A percentile compares a stretch with the other conserved stretches of the same genome.
Evolutionary conservation across 306 rosid species (phyloP).

Genomic region (Pterocarpus macrocarpus): DNA sequence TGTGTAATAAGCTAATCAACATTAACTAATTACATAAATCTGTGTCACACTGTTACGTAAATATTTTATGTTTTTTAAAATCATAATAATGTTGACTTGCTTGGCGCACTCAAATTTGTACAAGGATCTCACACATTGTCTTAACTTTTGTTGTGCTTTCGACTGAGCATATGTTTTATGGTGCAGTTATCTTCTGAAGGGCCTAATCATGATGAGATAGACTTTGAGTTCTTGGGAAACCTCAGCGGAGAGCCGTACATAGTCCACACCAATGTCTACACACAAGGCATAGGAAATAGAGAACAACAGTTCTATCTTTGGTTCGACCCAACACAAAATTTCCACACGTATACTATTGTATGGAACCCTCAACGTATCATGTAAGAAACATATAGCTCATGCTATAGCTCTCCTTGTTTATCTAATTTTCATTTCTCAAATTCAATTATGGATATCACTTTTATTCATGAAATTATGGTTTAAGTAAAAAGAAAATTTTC

Average conservation of each 20-base stretch:
- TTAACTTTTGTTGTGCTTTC: neutral
- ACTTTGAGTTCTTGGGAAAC: slow-evolving; percentile 60
- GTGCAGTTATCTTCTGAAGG: slow-evolving; percentile 52
- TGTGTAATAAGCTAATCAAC: neutral
- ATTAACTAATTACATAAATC: neutral
- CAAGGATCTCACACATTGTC: neutral
- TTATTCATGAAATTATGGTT: neutral
- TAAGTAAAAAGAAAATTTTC: neutral
- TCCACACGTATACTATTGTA: slow-evolving; percentile 50
- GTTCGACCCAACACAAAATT: slow-evolving; percentile 59
- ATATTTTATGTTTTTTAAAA: neutral
- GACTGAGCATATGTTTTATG: neutral
- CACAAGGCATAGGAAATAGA: slow-evolving; percentile 52
- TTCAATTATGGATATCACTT: neutral
- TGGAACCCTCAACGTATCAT: slow-evolving; percentile 55
- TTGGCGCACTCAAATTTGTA: neutral
- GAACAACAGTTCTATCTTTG: slow-evolving; percentile 59
- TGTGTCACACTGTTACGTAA: neutral
- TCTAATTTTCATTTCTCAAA: slow-evolving; percentile 8
- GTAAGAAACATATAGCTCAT: slow-evolving; percentile 34
- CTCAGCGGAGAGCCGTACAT: slow-evolving; percentile 50
- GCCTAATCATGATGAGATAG: slow-evolving; percentile 53
- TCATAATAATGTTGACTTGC: neutral
- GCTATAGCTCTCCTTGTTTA: neutral
- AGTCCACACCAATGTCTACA: slow-evolving; percentile 55